phyloP scores from a whole-genome alignment of 257 asterid genomes.

The Jaltomata sinuosa region DNA sequence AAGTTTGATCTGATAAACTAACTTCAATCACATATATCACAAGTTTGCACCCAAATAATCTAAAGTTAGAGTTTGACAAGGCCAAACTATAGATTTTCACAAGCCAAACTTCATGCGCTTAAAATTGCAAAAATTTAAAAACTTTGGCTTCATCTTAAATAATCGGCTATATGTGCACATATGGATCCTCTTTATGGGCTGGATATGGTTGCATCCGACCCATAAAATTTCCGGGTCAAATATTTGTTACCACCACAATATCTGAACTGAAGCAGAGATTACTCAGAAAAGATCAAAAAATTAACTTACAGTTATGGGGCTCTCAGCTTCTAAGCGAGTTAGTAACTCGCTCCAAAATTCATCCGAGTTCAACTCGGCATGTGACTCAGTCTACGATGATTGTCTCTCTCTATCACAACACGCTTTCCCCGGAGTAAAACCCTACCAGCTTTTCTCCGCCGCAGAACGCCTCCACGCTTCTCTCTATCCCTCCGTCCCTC shows the following conservation, averaged over 20 bases:
- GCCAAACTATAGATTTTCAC: too few species aligned
- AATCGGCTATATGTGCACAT: background rate
- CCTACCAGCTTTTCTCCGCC: constrained; percentile 73
- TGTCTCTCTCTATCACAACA: constrained; percentile 55
- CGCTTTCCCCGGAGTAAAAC: constrained; percentile 69
- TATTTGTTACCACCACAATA: background rate
- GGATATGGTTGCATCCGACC: background rate
- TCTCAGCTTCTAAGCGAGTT: constrained; percentile 68
- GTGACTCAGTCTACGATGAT: constrained; percentile 42
- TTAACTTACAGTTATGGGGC: constrained; percentile 35
- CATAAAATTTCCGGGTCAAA: background rate
- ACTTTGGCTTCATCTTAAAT: background rate
- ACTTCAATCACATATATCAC: too few species aligned
- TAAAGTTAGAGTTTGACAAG: background rate
- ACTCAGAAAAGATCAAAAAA: background rate
- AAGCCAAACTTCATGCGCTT: background rate
- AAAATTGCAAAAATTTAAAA: background rate
- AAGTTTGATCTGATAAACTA: too few species aligned
- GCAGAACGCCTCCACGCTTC: constrained; percentile 48
- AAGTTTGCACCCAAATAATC: too few species aligned
- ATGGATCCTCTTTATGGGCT: background rate
- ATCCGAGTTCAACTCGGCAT: constrained; percentile 56
- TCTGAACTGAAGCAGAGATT: background rate
- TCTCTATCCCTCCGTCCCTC: constrained; percentile 33
- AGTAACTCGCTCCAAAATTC: constrained; percentile 29